Base-by-base conservation (phyloP, 1,139 yeast species). In the Pichia sp. region DNA sequence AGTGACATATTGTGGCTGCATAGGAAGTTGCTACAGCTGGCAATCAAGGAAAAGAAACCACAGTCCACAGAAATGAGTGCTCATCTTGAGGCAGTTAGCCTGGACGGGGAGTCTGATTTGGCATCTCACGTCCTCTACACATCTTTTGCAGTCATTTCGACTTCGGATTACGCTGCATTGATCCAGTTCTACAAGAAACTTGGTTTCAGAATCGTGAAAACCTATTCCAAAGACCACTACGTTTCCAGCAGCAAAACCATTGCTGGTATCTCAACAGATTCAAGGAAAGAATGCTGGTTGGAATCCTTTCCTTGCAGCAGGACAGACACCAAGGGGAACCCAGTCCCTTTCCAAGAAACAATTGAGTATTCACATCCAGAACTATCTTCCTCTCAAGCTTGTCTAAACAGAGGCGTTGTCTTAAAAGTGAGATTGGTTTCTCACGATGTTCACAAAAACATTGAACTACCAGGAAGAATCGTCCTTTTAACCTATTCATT, bases 231-330 rank as follows among this genome's bases (percentile, higher is more conserved):
- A 66, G 78, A 77, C 66, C 74, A 74, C 65, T 77, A 73, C 55
- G 8, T 41, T 41, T 71, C 74, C 46, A 76, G 71, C 43, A 69
- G 67, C 9, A 60, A 51, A 43, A 70, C 60, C 48, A 63, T 59
- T 46, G 67, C 57, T 12, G 92, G 92, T 4, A 74, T 86, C 46
- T 79, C 89, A 24, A 75, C 75, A 57, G 88, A 84, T 60, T 85
- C 91, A 0, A 64, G 83, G 52, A 77, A 76, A 60, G 95, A 87
- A 69, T 71, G 81, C 46, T 87, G 95, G 93, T 67, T 86, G 49
- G 87, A 85, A 64, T 73, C 83, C 29, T 85, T 83, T 68, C 88
- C 88, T 29, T 72, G 84, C 49, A 79, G 81, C 52, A 78, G 78
- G 61, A 56, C 72, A 29, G 67, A 64, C 24, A 65, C 72, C 14